Percentiles rank a stretch among this genome's conserved stretches.
Evolutionary conservation across 2,329 filamentous ascomycete genomes (phyloP).

Genomic region (Trichoderma afroharzianum): DNA sequence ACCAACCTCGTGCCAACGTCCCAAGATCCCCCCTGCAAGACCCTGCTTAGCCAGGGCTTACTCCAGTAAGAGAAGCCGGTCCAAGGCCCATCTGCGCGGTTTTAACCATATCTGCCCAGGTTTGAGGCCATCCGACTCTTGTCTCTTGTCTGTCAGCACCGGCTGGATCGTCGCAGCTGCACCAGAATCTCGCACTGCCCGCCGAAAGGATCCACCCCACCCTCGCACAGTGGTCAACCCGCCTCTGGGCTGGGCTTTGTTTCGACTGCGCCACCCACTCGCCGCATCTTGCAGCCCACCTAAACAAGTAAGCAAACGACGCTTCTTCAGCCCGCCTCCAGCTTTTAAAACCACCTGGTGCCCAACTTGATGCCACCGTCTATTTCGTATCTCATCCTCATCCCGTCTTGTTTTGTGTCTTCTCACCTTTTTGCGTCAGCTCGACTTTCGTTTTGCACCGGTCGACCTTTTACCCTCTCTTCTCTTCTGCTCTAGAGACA

Average conservation of each 20-base stretch:
- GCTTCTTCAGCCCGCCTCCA: constrained; percentile 10
- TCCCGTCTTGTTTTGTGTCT: constrained; percentile 1
- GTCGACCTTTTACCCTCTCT: background rate
- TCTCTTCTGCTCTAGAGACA: background rate
- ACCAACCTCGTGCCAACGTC: background rate
- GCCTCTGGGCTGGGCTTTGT: background rate
- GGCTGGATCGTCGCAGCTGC: background rate
- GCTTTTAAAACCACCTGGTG: constrained; percentile 17
- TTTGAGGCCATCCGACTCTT: background rate
- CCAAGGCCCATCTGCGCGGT: background rate
- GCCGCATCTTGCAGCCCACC: constrained; percentile 11
- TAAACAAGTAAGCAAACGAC: background rate
- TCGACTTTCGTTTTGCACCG: constrained; percentile 8
- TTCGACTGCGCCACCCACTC: constrained; percentile 17
- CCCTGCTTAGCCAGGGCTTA: background rate
- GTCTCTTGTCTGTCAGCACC: background rate
- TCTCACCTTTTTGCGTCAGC: background rate
- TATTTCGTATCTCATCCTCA: constrained; percentile 8
- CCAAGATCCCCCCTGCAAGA: background rate
- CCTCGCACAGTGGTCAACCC: background rate
- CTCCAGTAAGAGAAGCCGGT: background rate
- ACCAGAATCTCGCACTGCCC: constrained; percentile 13
- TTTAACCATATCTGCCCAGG: background rate
- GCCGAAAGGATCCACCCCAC: background rate
- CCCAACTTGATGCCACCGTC: constrained; percentile 6